Conservation (phyloP, 495 filamentous ascomycete genomes). For the Achaetomiella virescens region DNA sequence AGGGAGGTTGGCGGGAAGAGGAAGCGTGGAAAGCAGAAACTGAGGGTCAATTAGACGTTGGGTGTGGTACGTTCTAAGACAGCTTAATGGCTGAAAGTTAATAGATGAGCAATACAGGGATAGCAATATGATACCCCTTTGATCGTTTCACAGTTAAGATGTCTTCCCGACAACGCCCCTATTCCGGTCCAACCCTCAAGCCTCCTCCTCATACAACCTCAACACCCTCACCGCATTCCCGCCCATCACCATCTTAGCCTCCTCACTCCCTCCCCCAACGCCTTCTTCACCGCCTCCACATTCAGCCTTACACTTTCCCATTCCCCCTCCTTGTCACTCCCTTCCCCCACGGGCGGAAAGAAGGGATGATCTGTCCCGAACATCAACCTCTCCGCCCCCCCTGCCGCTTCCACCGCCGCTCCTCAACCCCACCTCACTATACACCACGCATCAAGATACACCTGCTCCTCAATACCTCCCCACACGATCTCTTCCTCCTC, state of each 20-base stretch:
- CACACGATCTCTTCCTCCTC: slow-evolving; percentile 48
- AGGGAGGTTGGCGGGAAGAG: slow-evolving; percentile 77
- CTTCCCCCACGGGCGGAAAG: slow-evolving; percentile 70
- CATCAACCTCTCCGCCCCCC: slow-evolving; percentile 62
- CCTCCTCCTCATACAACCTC: slow-evolving; percentile 46
- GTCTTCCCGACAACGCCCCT: no score
- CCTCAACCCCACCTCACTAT: slow-evolving; percentile 65
- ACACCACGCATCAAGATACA: slow-evolving; percentile 85
- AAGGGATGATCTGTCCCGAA: slow-evolving; percentile 96
- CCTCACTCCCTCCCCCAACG: slow-evolving; percentile 48
- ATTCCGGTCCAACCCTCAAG: no score
- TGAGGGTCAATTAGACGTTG: slow-evolving; percentile 14
- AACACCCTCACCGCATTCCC: slow-evolving; percentile 64
- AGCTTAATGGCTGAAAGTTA: neutral
- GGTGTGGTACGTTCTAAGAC: neutral
- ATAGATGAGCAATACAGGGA: neutral
- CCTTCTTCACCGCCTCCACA: slow-evolving; percentile 58
- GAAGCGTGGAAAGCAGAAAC: slow-evolving; percentile 54
- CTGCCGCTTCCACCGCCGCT: slow-evolving; percentile 62
- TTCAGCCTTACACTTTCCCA: slow-evolving; percentile 86
- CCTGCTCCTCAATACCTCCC: slow-evolving; percentile 82
- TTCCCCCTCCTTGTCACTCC: slow-evolving; percentile 49
- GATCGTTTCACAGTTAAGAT: no score
- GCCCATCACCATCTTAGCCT: slow-evolving; percentile 53
- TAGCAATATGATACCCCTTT: neutral